Conservation (phyloP, 2,329 filamentous ascomycete species). For the Beauveria bassiana region DNA sequence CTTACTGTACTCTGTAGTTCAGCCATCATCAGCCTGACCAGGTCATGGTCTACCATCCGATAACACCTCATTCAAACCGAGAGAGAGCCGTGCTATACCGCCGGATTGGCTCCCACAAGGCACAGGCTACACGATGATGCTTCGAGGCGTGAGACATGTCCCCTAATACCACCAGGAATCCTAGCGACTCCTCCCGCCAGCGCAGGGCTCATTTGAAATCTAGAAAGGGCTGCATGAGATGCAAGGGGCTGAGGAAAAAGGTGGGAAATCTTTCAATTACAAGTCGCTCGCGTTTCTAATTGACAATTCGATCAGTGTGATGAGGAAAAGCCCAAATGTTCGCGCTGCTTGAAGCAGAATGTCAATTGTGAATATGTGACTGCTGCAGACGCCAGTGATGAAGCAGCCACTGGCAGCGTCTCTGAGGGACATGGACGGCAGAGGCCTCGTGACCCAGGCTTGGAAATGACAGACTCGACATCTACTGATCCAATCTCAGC, state of each 20-base stretch:
- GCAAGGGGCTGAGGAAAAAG: conserved; percentile 7
- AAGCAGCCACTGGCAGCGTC: conserved; percentile 4
- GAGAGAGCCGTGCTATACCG: background rate
- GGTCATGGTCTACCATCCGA: background rate
- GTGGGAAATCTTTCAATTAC: background rate
- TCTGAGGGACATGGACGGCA: background rate
- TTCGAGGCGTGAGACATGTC: background rate
- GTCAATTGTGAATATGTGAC: conserved; percentile 23
- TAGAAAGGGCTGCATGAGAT: conserved; percentile 2
- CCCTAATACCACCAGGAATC: background rate
- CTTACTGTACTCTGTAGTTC: background rate
- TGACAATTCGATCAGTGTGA: conserved; percentile 23
- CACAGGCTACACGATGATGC: background rate
- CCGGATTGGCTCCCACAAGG: background rate
- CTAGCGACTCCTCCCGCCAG: background rate
- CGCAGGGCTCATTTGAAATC: conserved; percentile 8
- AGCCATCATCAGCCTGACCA: background rate
- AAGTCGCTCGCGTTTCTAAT: background rate
- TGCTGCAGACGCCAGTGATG: background rate
- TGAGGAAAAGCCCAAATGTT: conserved; percentile 25
- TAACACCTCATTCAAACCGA: background rate
- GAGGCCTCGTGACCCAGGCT: background rate
- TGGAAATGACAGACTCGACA: background rate
- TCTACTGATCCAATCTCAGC: background rate
- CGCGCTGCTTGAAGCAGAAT: conserved; percentile 24